A percentile compares a stretch with the other conserved stretches of the same genome.
Conservation (phyloP, 2,329 filamentous ascomycete genomes). For the Paracamarosporium sp. region DNA sequence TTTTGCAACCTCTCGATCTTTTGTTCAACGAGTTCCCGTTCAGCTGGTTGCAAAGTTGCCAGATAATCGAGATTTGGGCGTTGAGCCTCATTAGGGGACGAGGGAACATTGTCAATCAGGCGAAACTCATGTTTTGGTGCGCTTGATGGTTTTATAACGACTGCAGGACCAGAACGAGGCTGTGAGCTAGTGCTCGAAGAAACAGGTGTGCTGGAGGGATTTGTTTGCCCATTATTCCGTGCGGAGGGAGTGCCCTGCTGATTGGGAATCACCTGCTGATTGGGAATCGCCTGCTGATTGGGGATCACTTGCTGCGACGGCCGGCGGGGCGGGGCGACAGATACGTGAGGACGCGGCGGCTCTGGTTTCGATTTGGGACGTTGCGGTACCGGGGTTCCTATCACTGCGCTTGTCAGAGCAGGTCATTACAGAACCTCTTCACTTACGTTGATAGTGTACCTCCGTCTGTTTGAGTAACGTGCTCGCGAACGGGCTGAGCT, state of each 20-base stretch:
- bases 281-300: conserved; percentile 15
- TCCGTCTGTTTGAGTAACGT: conserved; percentile 57
- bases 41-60: conserved; percentile 71
- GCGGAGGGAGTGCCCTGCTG: conserved; percentile 17
- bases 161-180: conserved; percentile 46
- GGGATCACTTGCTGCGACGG: conserved; percentile 17
- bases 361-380: conserved; percentile 15
- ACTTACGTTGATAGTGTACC: conserved; percentile 44
- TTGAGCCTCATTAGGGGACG: conserved; percentile 42
- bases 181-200: conserved; percentile 23
- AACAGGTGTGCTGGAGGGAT: conserved; percentile 21
- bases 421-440: not conserved
- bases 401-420: conserved; percentile 27
- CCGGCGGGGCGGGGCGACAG: conserved; percentile 16
- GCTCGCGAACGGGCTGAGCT: conserved; percentile 60
- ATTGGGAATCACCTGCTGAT: conserved; percentile 12
- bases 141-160: conserved; percentile 55
- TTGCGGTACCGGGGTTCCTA: conserved; percentile 16
- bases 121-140: conserved; percentile 51
- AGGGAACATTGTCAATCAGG: conserved; percentile 44
- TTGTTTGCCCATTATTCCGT: conserved; percentile 22
- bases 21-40: conserved; percentile 80
- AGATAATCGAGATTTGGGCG: conserved; percentile 63
- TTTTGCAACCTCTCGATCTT: conserved; percentile 74
- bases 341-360: conserved; percentile 16